Conservation (phyloP, 352 stramenopile genomes). For the Thalassiosira livingstoniorum region DNA sequence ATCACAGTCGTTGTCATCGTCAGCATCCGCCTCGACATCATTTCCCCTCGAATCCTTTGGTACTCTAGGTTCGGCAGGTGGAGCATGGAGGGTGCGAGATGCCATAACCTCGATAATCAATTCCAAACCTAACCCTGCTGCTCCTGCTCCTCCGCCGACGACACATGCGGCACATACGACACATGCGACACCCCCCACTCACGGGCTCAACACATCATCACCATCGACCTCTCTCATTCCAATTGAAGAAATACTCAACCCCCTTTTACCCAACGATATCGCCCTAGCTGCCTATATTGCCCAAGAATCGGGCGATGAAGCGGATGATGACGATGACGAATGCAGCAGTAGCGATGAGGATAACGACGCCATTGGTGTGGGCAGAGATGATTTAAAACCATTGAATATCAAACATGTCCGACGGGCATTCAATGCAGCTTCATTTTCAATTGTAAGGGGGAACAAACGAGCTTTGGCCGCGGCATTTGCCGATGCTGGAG, state of each 20-base stretch:
- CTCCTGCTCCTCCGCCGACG: not conserved
- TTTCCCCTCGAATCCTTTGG: too few relatives aligned
- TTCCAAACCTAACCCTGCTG: not conserved
- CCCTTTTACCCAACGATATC: slow-evolving; percentile 1
- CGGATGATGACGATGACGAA: not conserved
- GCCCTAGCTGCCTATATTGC: slow-evolving; percentile 21
- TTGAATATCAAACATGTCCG: slow-evolving; percentile 22
- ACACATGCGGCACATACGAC: not conserved
- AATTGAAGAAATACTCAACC: slow-evolving; percentile 7
- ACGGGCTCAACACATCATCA: too few relatives aligned
- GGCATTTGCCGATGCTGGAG: not conserved
- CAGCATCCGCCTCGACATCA: not conserved
- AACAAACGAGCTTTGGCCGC: slow-evolving; percentile 5
- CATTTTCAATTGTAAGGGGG: slow-evolving; percentile 47
- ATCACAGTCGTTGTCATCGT: too few relatives aligned
- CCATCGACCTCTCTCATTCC: not conserved
- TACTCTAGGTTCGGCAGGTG: too few relatives aligned
- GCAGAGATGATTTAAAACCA: not conserved
- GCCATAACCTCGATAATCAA: slow-evolving; percentile 16
- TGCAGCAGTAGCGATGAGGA: not conserved
- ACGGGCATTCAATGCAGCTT: slow-evolving; percentile 54
- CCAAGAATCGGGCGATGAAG: slow-evolving; percentile 6
- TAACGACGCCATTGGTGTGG: not conserved
- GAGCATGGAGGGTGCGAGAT: slow-evolving; percentile 30
- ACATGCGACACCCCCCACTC: not conserved